Percentiles rank a stretch among this genome's conserved stretches.
phyloP scores from a whole-genome alignment of 2,329 filamentous ascomycete species.

The Diplodia scrobiculata region DNA sequence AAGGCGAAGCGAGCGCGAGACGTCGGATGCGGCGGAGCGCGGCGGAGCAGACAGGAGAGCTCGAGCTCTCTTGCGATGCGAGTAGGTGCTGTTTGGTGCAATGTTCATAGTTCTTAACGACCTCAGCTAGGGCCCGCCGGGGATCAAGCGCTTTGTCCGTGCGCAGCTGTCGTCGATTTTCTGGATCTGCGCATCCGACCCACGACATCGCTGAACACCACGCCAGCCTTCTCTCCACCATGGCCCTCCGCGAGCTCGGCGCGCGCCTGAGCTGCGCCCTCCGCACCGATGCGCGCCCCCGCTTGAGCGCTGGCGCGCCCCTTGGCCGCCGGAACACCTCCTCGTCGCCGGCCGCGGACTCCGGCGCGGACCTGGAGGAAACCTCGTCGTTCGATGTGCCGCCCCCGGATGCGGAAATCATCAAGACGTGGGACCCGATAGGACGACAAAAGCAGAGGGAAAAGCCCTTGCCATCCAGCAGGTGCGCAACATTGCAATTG shows the following conservation, averaged over 20 bases:
- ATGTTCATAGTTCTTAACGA: constrained; percentile 10
- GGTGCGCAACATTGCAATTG: constrained; percentile 45
- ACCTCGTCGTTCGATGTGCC: constrained; percentile 50
- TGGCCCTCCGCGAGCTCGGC: constrained; percentile 46
- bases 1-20: constrained; percentile 11
- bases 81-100: constrained; percentile 19
- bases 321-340: constrained; percentile 52
- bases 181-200: constrained; percentile 18
- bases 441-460: constrained; percentile 49
- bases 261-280: constrained; percentile 37
- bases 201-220: constrained; percentile 29
- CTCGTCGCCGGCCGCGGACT: constrained; percentile 43
- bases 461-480: constrained; percentile 55
- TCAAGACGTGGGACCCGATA: constrained; percentile 54
- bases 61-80: constrained; percentile 14
- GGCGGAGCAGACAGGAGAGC: constrained; percentile 22
- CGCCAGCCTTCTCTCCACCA: constrained; percentile 33
- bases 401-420: constrained; percentile 45
- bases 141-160: constrained; percentile 26
- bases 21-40: constrained; percentile 10
- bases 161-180: constrained; percentile 24
- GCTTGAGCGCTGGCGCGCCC: constrained; percentile 33
- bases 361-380: constrained; percentile 52
- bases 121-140: constrained; percentile 15
- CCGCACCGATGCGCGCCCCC: constrained; percentile 36